A percentile compares a stretch with the other conserved stretches of the same genome.
These are phyloP conservation scores for Litsea cubeba DNA, from an alignment of 164 flowering plant genomes.

Conservation along the genomic window DNA sequence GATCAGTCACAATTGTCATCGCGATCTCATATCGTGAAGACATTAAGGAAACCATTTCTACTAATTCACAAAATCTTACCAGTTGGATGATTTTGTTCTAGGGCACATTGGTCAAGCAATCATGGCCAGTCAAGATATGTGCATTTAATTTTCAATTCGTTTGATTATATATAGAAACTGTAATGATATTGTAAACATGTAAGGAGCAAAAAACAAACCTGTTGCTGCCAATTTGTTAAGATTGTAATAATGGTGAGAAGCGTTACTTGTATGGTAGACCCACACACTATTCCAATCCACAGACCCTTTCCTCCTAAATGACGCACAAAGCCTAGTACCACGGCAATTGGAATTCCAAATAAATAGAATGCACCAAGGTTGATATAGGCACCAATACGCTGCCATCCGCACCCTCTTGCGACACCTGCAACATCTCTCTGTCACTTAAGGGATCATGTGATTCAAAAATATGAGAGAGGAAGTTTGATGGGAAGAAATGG, in stretches of 20 bases:
- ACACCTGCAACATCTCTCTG: slow-evolving; percentile 32
- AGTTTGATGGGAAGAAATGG: too few relatives aligned
- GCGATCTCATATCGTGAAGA: too few relatives aligned
- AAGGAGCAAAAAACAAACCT: slow-evolving; percentile 25
- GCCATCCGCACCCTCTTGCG: slow-evolving; percentile 88
- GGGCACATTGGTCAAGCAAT: not conserved
- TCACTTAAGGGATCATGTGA: too few relatives aligned
- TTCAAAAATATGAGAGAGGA: too few relatives aligned
- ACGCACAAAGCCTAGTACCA: slow-evolving; percentile 37
- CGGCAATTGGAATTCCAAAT: slow-evolving; percentile 61
- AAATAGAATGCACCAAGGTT: slow-evolving; percentile 70
- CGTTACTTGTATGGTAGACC: slow-evolving; percentile 42
- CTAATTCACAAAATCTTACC: not conserved
- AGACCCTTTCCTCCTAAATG: slow-evolving; percentile 59
- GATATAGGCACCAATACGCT: slow-evolving; percentile 64
- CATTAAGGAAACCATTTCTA: too few relatives aligned
- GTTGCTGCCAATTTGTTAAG: slow-evolving; percentile 61
- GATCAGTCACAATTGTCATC: not conserved
- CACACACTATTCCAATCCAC: slow-evolving; percentile 65
- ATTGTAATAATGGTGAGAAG: slow-evolving; percentile 42
- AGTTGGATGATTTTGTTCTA: not conserved
- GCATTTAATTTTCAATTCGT: too few relatives aligned
- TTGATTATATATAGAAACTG: not conserved
- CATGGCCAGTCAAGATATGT: too few relatives aligned
- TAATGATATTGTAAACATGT: too few relatives aligned